Percentiles rank a stretch among this genome's conserved stretches.
These are phyloP conservation scores for Fennellomyces sp. DNA, from an alignment of 371 early-diverging fungal genomes.

Conservation along the genomic window DNA sequence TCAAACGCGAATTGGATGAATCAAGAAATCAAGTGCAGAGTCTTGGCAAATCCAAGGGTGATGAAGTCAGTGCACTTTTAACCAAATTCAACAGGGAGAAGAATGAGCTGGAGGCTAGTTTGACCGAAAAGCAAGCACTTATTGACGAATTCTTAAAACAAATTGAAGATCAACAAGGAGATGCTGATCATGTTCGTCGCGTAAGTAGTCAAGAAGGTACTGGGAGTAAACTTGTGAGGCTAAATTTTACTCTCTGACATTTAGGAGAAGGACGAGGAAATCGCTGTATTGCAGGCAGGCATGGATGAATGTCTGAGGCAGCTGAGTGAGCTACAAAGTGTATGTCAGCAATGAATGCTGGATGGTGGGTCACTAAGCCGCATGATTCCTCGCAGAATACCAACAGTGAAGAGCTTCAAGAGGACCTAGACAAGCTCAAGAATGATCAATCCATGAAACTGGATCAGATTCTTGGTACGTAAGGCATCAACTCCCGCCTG, in stretches of 20 bases:
- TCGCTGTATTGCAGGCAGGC: conserved; percentile 88
- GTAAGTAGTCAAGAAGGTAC: conserved; percentile 15
- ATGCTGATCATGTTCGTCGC: conserved; percentile 65
- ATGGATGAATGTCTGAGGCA: conserved; percentile 94
- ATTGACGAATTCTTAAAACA: conserved; percentile 69
- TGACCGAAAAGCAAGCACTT: conserved; percentile 46
- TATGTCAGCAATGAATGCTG: conserved; percentile 20
- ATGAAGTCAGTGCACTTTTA: conserved; percentile 81
- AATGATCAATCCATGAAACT: conserved; percentile 72
- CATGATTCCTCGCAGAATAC: no score
- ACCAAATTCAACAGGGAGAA: conserved; percentile 82
- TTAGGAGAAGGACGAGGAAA: conserved; percentile 85
- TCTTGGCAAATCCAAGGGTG: conserved; percentile 74
- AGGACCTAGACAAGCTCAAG: conserved; percentile 64
- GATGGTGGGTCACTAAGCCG: no score
- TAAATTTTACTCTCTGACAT: background rate
- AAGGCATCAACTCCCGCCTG: no score
- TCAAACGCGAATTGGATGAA: conserved; percentile 79
- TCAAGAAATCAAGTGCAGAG: conserved; percentile 79
- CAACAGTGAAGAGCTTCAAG: conserved; percentile 66
- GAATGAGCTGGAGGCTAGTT: conserved; percentile 72
- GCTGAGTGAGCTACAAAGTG: conserved; percentile 79
- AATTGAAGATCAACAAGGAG: conserved; percentile 69
- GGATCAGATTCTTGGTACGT: conserved; percentile 78
- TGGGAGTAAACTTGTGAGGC: background rate